Evolutionary conservation across 306 rosid genomes (phyloP).

Genomic region (Ormosia emarginata): DNA sequence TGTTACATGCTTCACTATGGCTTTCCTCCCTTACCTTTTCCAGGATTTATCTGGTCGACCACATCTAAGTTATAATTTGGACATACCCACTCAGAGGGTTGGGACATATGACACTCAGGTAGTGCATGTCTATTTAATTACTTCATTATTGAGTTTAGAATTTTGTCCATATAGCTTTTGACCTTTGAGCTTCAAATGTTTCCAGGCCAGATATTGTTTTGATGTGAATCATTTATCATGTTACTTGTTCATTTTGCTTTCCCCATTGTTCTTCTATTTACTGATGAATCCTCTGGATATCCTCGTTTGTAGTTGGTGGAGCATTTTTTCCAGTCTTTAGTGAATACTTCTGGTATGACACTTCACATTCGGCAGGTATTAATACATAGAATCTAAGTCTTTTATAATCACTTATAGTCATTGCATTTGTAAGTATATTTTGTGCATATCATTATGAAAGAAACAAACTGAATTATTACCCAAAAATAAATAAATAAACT

Average conservation of each 20-base stretch:
- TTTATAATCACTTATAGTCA: neutral
- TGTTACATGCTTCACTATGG: neutral
- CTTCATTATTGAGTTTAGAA: neutral
- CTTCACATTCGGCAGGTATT: constrained; percentile 94
- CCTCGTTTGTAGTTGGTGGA: constrained; percentile 73
- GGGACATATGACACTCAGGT: constrained; percentile 98
- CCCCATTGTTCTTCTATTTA: neutral
- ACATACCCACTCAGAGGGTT: constrained; percentile 83
- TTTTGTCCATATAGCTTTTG: constrained; percentile 5
- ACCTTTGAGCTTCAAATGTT: neutral
- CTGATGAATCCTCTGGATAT: neutral
- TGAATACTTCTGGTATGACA: constrained; percentile 96
- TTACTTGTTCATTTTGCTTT: neutral
- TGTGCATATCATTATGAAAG: constrained; percentile 1
- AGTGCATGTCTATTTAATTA: constrained; percentile 13
- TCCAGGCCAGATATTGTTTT: neutral
- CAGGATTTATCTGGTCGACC: constrained; percentile 99
- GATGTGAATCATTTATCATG: neutral
- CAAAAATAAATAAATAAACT: neutral
- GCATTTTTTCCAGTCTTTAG: constrained; percentile 93
- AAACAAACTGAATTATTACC: neutral
- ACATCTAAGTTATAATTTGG: constrained; percentile 68
- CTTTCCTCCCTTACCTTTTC: constrained; percentile 14
- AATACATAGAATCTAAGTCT: constrained; percentile 1
- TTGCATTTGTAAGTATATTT: neutral